phyloP scores from a whole-genome alignment of 768 basidiomycete genomes.

The Hebeloma cylindrosporum region DNA sequence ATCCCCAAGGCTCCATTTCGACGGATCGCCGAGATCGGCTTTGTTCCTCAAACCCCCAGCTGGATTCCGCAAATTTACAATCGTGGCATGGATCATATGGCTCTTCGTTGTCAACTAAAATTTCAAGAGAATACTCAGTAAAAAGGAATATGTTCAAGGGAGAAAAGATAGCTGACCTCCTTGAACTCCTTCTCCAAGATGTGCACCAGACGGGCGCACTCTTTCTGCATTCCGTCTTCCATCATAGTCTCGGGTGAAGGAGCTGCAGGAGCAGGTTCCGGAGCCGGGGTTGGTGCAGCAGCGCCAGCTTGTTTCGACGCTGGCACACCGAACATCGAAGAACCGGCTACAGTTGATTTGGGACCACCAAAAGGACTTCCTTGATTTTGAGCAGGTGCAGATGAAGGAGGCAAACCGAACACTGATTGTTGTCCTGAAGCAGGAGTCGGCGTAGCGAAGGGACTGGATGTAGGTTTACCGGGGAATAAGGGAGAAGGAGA shows the following conservation, averaged over 20 bases:
- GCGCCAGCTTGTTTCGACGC: too few species aligned
- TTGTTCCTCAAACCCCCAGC: conserved; percentile 40
- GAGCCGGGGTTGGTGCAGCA: too few species aligned
- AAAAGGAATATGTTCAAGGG: not conserved
- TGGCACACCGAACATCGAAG: too few species aligned
- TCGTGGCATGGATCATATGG: too few species aligned
- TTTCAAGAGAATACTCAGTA: conserved; percentile 23
- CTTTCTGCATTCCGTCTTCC: conserved; percentile 68
- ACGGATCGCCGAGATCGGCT: conserved; percentile 44
- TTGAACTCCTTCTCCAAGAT: conserved; percentile 54
- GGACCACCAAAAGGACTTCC: too few species aligned
- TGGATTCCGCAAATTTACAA: not conserved
- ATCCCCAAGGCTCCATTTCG: conserved; percentile 58
- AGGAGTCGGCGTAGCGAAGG: conserved; percentile 3
- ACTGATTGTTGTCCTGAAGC: too few species aligned
- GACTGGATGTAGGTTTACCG: too few species aligned
- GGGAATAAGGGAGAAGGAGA: conserved; percentile 3
- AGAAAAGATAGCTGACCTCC: conserved; percentile 44
- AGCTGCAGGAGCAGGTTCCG: not conserved
- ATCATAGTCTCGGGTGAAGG: conserved; percentile 28
- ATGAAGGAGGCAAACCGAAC: too few species aligned
- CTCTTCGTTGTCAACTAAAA: too few species aligned
- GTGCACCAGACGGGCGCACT: conserved; percentile 52
- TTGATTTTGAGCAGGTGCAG: too few species aligned
- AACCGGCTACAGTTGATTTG: too few species aligned